Percentiles rank a stretch among this genome's conserved stretches.
phyloP scores from a whole-genome alignment of 1,284 basidiomycete species.

The Trichosporon sp. region DNA sequence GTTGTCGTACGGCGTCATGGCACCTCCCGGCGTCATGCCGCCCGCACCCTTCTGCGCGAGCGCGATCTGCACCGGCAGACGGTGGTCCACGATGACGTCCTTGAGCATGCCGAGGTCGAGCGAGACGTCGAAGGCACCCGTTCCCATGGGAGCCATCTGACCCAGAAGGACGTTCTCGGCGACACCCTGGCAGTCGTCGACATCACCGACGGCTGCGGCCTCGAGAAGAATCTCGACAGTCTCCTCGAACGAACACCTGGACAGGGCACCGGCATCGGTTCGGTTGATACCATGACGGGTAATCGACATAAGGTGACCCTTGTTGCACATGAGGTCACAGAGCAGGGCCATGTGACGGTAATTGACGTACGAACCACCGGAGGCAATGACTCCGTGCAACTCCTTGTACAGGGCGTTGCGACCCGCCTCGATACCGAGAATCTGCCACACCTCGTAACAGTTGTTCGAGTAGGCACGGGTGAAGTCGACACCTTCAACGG shows the following conservation, averaged over 20 bases:
- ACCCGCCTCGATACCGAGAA: constrained; percentile 97
- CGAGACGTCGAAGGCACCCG: constrained; percentile 89
- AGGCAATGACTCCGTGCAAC: constrained; percentile 89
- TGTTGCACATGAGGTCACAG: constrained; percentile 97
- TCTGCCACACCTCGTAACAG: constrained; percentile 90
- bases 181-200: constrained; percentile 95
- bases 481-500: constrained; percentile 90
- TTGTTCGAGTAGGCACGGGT: constrained; percentile 92
- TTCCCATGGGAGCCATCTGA: constrained; percentile 97
- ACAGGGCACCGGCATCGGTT: constrained; percentile 91
- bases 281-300: constrained; percentile 99
- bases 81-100: constrained; percentile 96
- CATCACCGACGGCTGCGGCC: constrained; percentile 94
- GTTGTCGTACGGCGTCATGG: constrained; percentile 90
- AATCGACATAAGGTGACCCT: constrained; percentile 94
- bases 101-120: constrained; percentile 98
- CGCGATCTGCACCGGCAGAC: constrained; percentile 78
- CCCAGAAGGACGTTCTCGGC: constrained; percentile 98
- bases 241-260: constrained; percentile 99
- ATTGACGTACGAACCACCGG: constrained; percentile 99
- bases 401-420: constrained; percentile 90
- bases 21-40: constrained; percentile 78
- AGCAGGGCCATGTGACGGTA: constrained; percentile 93
- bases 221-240: constrained; percentile 99
- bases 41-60: constrained; percentile 72